Evolutionary conservation across 1,284 basidiomycete species (phyloP).

Genomic region (Trametes versicolor): DNA sequence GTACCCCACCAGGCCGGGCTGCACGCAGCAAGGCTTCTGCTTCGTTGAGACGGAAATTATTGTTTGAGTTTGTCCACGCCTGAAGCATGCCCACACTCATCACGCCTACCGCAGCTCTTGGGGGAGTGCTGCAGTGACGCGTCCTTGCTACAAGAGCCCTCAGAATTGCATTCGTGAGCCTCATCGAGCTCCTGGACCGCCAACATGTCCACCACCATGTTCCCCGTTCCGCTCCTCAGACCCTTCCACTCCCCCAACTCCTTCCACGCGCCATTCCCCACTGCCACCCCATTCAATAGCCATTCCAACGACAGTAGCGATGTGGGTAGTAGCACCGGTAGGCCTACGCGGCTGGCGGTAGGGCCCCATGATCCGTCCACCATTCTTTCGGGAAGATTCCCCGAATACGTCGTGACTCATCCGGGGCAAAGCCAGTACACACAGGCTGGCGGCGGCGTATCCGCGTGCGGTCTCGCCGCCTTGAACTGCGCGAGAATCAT

Average conservation of each 20-base stretch:
- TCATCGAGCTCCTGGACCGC: neutral
- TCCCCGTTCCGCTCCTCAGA: neutral
- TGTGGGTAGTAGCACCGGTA: too few species aligned
- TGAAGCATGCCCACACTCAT: neutral
- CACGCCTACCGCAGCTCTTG: conserved; percentile 1
- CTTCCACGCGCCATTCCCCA: neutral
- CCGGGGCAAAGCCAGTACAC: conserved; percentile 39
- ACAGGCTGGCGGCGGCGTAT: conserved; percentile 38
- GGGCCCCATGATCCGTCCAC: neutral
- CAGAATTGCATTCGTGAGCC: neutral
- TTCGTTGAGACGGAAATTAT: neutral
- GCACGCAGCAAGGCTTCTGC: neutral
- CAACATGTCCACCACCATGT: neutral
- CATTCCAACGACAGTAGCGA: neutral
- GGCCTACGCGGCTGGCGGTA: conserved; percentile 1
- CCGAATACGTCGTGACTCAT: conserved; percentile 36
- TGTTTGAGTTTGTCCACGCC: conserved; percentile 1
- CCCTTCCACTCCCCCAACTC: neutral
- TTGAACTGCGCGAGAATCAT: conserved; percentile 67
- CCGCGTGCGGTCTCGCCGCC: conserved; percentile 70
- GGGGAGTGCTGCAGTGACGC: neutral
- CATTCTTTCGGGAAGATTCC: conserved; percentile 17
- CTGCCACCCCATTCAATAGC: neutral
- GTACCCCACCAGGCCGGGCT: too few species aligned
- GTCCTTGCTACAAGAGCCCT: neutral